Conservation (phyloP, 768 basidiomycete genomes). For the Suillus plorans region DNA sequence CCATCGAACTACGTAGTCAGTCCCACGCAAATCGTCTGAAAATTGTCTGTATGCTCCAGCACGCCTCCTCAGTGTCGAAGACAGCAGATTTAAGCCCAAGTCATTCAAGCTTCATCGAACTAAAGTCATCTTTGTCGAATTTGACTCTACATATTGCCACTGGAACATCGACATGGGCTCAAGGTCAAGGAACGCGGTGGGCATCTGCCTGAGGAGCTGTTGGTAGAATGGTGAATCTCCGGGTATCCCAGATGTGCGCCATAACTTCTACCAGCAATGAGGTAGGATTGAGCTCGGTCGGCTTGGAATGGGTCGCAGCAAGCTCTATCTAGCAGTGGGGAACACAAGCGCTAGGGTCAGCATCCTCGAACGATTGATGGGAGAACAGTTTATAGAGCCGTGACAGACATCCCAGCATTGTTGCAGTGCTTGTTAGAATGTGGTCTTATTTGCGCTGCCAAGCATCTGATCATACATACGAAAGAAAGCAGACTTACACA, state of each 20-base stretch:
- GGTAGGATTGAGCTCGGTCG: not conserved
- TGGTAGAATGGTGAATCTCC: not conserved
- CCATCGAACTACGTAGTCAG: not conserved
- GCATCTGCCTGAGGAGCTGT: not conserved
- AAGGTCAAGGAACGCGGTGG: too few relatives aligned
- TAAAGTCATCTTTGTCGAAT: not conserved
- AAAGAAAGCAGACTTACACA: not conserved
- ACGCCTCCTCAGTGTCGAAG: not conserved
- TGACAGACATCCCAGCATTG: not conserved
- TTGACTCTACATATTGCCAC: too few relatives aligned
- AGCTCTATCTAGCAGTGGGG: not conserved
- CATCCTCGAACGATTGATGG: not conserved
- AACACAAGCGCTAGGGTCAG: not conserved
- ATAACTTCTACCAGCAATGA: too few relatives aligned
- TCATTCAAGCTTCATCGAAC: not conserved
- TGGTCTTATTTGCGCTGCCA: not conserved
- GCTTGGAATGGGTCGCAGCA: not conserved
- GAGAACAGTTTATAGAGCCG: not conserved
- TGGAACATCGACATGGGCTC: not conserved
- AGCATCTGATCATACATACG: not conserved
- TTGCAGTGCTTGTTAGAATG: not conserved
- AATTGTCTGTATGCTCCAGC: not conserved
- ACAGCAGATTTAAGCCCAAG: too few relatives aligned
- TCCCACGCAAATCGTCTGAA: not conserved
- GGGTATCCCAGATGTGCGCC: not conserved